A percentile compares a stretch with the other conserved stretches of the same genome.
Conservation (phyloP, 495 filamentous ascomycete species). For the Penicillium desertorum region DNA sequence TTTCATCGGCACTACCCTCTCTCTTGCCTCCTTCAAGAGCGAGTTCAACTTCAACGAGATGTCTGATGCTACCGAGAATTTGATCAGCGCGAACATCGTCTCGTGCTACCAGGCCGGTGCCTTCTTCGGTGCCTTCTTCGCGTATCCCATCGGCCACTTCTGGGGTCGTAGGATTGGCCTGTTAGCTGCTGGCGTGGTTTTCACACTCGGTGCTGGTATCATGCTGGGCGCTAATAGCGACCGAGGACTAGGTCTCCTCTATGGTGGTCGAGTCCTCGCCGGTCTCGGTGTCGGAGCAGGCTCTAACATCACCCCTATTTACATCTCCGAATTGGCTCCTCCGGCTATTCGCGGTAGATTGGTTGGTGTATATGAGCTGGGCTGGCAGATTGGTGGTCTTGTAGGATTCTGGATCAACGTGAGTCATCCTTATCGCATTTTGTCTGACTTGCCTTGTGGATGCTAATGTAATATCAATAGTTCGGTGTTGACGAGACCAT, state of each 20-base stretch:
- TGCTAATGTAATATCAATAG: conserved; percentile 22
- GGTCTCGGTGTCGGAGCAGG: conserved; percentile 77
- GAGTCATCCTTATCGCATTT: conserved; percentile 11
- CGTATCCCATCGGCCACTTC: conserved; percentile 56
- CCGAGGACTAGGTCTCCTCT: conserved; percentile 61
- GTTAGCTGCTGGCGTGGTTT: conserved; percentile 50
- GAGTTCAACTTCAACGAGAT: conserved; percentile 59
- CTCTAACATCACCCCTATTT: conserved; percentile 74
- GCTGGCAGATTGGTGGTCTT: conserved; percentile 73
- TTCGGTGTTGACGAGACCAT: conserved; percentile 43
- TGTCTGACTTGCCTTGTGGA: background rate
- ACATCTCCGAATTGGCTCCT: conserved; percentile 77
- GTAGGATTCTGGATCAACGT: conserved; percentile 72
- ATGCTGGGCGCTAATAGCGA: conserved; percentile 59
- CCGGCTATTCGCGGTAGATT: conserved; percentile 79
- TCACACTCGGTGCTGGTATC: conserved; percentile 63
- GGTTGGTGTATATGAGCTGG: conserved; percentile 72
- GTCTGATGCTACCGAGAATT: conserved; percentile 37
- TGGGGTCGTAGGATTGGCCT: conserved; percentile 57
- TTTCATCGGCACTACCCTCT: conserved; percentile 73
- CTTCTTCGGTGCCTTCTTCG: conserved; percentile 62
- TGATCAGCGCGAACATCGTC: conserved; percentile 67
- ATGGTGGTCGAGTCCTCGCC: conserved; percentile 69
- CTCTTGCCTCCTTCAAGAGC: conserved; percentile 59
- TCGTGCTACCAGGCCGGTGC: conserved; percentile 67